A percentile compares a stretch with the other conserved stretches of the same genome.
Conservation (phyloP, 1,139 yeast genomes). For the Candida smagusa region DNA sequence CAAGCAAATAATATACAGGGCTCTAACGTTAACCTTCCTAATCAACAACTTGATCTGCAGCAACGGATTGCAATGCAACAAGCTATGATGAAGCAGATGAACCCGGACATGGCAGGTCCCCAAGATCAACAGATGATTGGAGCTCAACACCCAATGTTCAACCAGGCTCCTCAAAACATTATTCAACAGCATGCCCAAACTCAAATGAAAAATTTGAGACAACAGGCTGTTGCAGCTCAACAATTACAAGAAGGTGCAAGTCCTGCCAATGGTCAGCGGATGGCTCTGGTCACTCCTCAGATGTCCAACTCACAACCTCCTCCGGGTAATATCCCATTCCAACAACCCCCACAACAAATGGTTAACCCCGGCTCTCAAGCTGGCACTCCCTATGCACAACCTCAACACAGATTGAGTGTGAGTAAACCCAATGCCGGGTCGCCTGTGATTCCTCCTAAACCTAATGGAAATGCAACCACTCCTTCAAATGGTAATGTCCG, state of each 20-base stretch:
- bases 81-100: constrained; percentile 25
- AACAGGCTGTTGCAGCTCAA: constrained; percentile 39
- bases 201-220: constrained; percentile 51
- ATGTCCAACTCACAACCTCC: constrained; percentile 15
- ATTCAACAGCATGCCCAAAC: constrained; percentile 50
- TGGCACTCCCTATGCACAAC: constrained; percentile 10
- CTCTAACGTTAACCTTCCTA: constrained; percentile 6
- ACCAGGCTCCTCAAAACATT: constrained; percentile 22
- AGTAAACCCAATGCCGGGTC: constrained; percentile 10
- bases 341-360: constrained; percentile 11
- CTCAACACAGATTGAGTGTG: constrained; percentile 11
- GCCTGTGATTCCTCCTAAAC: constrained; percentile 8
- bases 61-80: constrained; percentile 23
- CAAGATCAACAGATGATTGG: constrained; percentile 8
- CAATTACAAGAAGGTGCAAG: constrained; percentile 17
- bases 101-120: constrained; percentile 6
- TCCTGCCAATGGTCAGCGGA: constrained; percentile 18
- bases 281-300: constrained; percentile 21
- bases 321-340: constrained; percentile 14
- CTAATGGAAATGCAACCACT: constrained; percentile 3
- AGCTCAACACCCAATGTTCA: constrained; percentile 13
- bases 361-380: constrained; percentile 9
- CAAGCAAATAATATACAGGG: constrained; percentile 10
- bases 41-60: constrained; percentile 8
- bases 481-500: constrained; percentile 13